A percentile compares a stretch with the other conserved stretches of the same genome.
Conservation (phyloP, 2,329 filamentous ascomycete genomes). For the Akanthomyces dipterigenus region DNA sequence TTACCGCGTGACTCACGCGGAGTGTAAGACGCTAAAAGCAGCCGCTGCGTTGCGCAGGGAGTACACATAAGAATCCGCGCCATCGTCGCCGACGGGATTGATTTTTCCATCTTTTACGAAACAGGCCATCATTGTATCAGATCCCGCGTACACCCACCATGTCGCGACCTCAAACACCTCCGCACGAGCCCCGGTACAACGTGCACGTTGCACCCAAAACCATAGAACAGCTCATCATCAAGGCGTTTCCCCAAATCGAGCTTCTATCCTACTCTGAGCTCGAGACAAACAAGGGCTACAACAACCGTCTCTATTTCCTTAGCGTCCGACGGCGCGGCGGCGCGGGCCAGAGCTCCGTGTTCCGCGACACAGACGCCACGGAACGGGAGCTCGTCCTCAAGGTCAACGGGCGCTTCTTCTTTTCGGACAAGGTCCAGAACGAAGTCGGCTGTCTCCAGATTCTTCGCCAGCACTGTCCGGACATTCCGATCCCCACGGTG, state of each 20-base stretch:
- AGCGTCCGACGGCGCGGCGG: constrained; percentile 5
- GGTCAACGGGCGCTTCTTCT: constrained; percentile 18
- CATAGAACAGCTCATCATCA: constrained; percentile 12
- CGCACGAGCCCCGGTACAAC: constrained; percentile 17
- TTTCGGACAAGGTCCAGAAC: constrained; percentile 18
- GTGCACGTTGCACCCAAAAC: constrained; percentile 13
- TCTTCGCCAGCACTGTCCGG: constrained; percentile 15
- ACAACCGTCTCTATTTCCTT: constrained; percentile 20
- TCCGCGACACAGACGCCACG: background rate
- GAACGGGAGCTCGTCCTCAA: constrained; percentile 17
- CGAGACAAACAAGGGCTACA: constrained; percentile 16
- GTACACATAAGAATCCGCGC: background rate
- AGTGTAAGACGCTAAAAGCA: background rate
- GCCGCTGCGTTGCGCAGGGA: too few relatives aligned
- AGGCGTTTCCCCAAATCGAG: constrained; percentile 12
- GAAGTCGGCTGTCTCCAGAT: constrained; percentile 18
- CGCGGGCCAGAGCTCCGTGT: background rate
- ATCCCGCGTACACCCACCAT: background rate
- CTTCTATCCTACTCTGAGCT: constrained; percentile 12
- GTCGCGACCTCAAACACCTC: constrained; percentile 15
- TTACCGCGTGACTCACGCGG: background rate
- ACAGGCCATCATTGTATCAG: too few relatives aligned
- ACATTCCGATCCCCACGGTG: constrained; percentile 15
- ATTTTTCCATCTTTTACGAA: too few relatives aligned
- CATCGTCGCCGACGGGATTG: background rate